These are phyloP conservation scores for Linum lewisii DNA, from an alignment of 345 rosid genomes.

Conservation along the genomic window DNA sequence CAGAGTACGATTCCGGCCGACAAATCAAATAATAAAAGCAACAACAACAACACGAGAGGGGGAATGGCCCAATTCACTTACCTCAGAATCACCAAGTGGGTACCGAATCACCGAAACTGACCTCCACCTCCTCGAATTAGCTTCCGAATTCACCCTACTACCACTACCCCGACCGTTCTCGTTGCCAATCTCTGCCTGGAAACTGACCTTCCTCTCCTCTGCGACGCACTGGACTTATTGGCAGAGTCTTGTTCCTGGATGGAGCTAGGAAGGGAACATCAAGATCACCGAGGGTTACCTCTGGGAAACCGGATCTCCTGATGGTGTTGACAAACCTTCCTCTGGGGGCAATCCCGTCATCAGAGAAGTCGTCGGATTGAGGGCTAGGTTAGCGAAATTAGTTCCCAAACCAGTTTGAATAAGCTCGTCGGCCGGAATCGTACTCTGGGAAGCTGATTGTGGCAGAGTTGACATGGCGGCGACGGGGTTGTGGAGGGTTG, in stretches of 20 bases:
- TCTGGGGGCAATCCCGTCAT: too few species aligned
- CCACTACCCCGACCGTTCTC: conserved; percentile 27
- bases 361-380: too few species aligned
- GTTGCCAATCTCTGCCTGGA: conserved; percentile 37
- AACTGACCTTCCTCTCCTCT: conserved; percentile 87
- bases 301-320: conserved; percentile 77
- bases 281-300: conserved; percentile 79
- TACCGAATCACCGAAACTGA: too few species aligned
- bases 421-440: too few species aligned
- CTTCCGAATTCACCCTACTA: conserved; percentile 34
- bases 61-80: conserved; percentile 14
- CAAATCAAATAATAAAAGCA: background rate
- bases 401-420: too few species aligned
- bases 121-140: conserved; percentile 46
- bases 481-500: too few species aligned
- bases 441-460: too few species aligned
- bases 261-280: conserved; percentile 47
- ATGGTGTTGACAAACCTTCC: conserved; percentile 73
- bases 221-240: too few species aligned
- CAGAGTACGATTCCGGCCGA: too few species aligned
- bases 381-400: too few species aligned
- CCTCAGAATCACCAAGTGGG: too few species aligned
- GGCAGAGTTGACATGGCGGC: too few species aligned
- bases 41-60: conserved; percentile 1
- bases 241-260: conserved; percentile 30